Evolutionary conservation across 2,329 filamentous ascomycete genomes (phyloP).

Genomic region (Beauveria medogensis): DNA sequence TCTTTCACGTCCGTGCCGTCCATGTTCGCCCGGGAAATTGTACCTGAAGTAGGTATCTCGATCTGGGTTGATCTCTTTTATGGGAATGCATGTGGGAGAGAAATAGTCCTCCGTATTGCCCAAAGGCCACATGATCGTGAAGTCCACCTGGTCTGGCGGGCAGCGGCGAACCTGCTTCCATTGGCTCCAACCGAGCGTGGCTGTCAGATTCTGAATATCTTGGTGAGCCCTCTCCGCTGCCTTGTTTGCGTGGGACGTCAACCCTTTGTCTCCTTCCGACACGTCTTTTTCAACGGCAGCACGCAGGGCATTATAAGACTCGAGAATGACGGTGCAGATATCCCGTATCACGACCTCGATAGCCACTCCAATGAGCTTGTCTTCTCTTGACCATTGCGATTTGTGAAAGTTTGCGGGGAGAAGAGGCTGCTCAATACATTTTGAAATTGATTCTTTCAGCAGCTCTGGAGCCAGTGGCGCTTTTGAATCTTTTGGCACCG

Average conservation of each 20-base stretch:
- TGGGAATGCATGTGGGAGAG: constrained; percentile 24
- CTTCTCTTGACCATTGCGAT: constrained; percentile 3
- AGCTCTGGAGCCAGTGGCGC: constrained; percentile 1
- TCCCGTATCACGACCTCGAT: constrained; percentile 2
- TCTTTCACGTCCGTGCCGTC: not conserved
- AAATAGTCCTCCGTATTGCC: constrained; percentile 46
- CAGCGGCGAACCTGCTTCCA: constrained; percentile 53
- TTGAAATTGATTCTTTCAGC: not conserved
- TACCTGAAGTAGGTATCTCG: not conserved
- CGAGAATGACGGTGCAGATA: constrained; percentile 11
- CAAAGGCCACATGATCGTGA: constrained; percentile 57
- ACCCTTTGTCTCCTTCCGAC: not conserved
- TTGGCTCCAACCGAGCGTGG: constrained; percentile 48
- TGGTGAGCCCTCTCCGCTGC: constrained; percentile 15
- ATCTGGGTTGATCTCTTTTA: constrained; percentile 8
- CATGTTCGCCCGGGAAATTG: not conserved
- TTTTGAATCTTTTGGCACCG: constrained; percentile 8
- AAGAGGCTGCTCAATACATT: not conserved
- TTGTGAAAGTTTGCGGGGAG: not conserved
- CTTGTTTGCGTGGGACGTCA: constrained; percentile 6
- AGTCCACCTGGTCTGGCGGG: constrained; percentile 44
- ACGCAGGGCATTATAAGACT: constrained; percentile 8
- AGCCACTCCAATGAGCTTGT: constrained; percentile 11
- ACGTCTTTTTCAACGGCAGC: not conserved
- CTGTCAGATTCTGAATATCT: constrained; percentile 28